Conservation (phyloP, 108 stramenopile genomes). For the Nitzschia sp. region DNA sequence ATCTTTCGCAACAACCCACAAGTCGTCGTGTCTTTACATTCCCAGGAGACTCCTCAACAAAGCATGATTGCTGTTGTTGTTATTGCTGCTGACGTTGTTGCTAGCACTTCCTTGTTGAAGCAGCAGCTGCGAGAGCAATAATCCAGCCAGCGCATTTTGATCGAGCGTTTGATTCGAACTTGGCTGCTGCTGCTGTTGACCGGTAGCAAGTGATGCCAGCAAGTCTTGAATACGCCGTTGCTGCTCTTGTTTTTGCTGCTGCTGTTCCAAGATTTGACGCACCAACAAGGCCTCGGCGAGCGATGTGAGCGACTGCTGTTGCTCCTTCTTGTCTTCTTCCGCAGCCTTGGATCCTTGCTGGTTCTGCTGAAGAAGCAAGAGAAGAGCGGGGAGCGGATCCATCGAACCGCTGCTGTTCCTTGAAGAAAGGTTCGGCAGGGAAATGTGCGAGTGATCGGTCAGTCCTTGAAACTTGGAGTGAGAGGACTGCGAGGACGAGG, state of each 20-base stretch:
- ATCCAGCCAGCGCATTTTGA: neutral
- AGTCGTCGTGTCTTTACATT: too few species aligned
- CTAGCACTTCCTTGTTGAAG: constrained; percentile 26
- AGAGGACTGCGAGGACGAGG: constrained; percentile 3
- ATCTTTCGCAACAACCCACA: too few species aligned
- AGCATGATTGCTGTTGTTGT: too few species aligned
- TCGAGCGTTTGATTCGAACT: neutral
- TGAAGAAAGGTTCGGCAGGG: neutral
- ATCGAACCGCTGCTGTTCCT: neutral
- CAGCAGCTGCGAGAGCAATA: neutral
- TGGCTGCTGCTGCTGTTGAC: neutral
- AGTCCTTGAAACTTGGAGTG: neutral
- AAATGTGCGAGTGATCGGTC: neutral
- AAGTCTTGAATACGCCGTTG: neutral
- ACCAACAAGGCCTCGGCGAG: constrained; percentile 4
- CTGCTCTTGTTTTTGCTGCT: constrained; percentile 14
- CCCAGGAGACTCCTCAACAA: too few species aligned
- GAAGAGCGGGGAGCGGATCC: too few species aligned
- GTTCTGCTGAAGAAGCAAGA: constrained; percentile 6
- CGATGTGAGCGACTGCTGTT: constrained; percentile 1
- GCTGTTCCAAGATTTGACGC: neutral
- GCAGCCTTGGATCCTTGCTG: neutral
- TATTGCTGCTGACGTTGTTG: too few species aligned
- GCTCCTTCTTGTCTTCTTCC: neutral
- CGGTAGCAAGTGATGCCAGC: neutral